phyloP scores from a whole-genome alignment of 2,329 filamentous ascomycete species.

The Phaeosphaeria sp. region DNA sequence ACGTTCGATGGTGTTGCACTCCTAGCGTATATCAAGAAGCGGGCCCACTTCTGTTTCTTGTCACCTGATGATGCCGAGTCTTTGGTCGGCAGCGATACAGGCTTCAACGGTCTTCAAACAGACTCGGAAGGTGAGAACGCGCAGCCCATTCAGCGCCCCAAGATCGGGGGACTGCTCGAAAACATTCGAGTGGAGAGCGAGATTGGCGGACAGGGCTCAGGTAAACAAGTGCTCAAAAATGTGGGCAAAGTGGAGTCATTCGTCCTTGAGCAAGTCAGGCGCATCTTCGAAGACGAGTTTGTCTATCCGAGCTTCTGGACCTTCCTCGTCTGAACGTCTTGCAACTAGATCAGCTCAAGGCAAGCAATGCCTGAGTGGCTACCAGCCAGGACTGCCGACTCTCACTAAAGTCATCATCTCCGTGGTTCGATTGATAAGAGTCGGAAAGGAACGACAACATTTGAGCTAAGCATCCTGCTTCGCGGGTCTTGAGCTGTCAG shows the following conservation, averaged over 20 bases:
- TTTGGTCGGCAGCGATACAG: constrained; percentile 55
- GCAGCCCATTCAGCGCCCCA: constrained; percentile 43
- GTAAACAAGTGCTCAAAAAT: constrained; percentile 96
- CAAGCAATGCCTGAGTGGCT: background rate
- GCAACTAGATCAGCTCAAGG: background rate
- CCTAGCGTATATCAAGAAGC: constrained; percentile 85
- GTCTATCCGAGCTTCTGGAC: constrained; percentile 99
- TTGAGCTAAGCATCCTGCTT: constrained; percentile 18
- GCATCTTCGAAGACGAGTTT: constrained; percentile 98
- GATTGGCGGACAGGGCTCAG: constrained; percentile 89
- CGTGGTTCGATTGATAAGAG: too few relatives aligned
- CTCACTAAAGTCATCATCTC: background rate
- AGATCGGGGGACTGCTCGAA: constrained; percentile 79
- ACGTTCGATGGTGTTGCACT: constrained; percentile 96
- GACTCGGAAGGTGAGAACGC: constrained; percentile 33
- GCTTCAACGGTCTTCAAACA: constrained; percentile 38
- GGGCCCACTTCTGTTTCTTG: constrained; percentile 92
- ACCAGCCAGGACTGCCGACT: background rate
- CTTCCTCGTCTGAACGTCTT: constrained; percentile 72
- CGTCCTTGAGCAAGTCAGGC: constrained; percentile 91
- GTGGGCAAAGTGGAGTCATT: constrained; percentile 99
- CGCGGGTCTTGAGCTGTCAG: constrained; percentile 30
- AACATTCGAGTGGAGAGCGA: constrained; percentile 97
- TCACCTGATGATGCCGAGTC: constrained; percentile 88
- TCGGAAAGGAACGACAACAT: background rate